Conservation (phyloP, 1,139 yeast species). For the Yamadazyma epiphylla region DNA sequence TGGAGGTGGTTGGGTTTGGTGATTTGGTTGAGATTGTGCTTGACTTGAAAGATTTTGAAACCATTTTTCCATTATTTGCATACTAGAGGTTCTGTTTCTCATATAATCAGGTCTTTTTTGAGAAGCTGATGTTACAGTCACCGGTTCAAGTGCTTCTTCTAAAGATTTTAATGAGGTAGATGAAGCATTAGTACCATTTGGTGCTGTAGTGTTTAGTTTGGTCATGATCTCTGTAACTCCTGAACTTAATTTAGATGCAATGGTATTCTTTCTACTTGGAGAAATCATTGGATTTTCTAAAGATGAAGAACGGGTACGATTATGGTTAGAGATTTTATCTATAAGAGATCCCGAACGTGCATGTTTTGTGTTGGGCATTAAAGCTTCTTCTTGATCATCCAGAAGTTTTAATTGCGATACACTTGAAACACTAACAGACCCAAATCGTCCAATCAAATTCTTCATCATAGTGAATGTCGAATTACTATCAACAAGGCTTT, state of each 20-base stretch:
- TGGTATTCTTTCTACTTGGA: constrained; percentile 26
- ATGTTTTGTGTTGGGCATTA: constrained; percentile 10
- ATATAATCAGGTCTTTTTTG: constrained; percentile 22
- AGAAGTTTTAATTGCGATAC: constrained; percentile 13
- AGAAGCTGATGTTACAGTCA: background rate
- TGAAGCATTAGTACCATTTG: constrained; percentile 20
- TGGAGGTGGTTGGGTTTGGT: background rate
- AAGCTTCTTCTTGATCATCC: constrained; percentile 10
- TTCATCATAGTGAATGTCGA: constrained; percentile 26
- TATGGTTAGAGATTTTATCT: constrained; percentile 26
- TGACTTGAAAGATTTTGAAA: constrained; percentile 27
- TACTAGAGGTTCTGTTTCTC: constrained; percentile 36
- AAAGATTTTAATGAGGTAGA: constrained; percentile 31
- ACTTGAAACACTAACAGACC: constrained; percentile 24
- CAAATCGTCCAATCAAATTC: constrained; percentile 31
- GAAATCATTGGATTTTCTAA: constrained; percentile 18
- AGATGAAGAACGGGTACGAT: constrained; percentile 38
- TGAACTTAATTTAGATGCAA: constrained; percentile 36
- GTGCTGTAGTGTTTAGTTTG: constrained; percentile 23
- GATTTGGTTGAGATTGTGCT: constrained; percentile 3
- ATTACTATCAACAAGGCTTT: constrained; percentile 13
- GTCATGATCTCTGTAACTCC: constrained; percentile 45
- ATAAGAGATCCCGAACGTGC: constrained; percentile 25
- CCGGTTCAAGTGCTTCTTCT: constrained; percentile 18
- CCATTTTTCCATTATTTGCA: constrained; percentile 47